These are phyloP conservation scores for Fremontodendron californicum DNA, from an alignment of 345 rosid species.

Conservation along the genomic window DNA sequence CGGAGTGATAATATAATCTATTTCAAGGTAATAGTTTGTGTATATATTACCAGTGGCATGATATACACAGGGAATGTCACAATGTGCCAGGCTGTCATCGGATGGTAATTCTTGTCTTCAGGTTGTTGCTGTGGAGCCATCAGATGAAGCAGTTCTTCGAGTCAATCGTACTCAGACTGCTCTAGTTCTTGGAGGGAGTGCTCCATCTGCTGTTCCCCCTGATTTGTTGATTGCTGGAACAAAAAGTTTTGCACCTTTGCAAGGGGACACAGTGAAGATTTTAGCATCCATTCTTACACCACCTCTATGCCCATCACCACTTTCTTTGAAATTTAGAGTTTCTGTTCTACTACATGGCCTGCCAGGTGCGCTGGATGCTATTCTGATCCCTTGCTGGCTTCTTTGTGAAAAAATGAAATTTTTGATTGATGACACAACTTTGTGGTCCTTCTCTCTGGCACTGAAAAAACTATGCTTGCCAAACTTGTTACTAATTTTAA, in stretches of 20 bases:
- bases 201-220: conserved; percentile 76
- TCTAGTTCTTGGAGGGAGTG: conserved; percentile 87
- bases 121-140: conserved; percentile 94
- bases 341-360: conserved; percentile 75
- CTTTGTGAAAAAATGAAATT: background rate
- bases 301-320: conserved; percentile 71
- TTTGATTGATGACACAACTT: conserved; percentile 13
- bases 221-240: conserved; percentile 49
- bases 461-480: background rate
- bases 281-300: conserved; percentile 82
- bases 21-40: conserved; percentile 59
- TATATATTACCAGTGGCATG: background rate
- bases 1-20: conserved; percentile 40
- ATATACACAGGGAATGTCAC: background rate
- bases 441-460: background rate
- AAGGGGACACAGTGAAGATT: conserved; percentile 53
- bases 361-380: conserved; percentile 45
- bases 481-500: background rate
- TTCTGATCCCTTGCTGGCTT: conserved; percentile 15
- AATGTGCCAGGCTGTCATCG: conserved; percentile 18
- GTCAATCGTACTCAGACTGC: conserved; percentile 75
- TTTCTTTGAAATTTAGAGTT: conserved; percentile 85
- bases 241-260: conserved; percentile 55
- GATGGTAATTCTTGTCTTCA: conserved; percentile 33
- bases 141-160: conserved; percentile 67